Percentiles rank a stretch among this genome's conserved stretches.
Conservation (phyloP, 1,284 basidiomycete genomes). For the Fomes fomentarius region DNA sequence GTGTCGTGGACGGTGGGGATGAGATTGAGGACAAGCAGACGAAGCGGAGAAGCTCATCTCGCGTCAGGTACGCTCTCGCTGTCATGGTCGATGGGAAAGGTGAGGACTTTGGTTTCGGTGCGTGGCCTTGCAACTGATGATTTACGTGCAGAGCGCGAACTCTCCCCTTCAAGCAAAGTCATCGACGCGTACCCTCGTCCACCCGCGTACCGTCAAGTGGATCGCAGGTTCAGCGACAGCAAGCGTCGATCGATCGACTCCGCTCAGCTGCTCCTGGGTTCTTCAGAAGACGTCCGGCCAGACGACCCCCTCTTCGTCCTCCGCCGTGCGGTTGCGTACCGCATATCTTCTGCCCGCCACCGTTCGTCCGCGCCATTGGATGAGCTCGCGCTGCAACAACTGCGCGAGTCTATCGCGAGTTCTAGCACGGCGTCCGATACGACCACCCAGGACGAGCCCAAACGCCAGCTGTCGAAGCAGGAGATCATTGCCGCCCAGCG, state of each 20-base stretch:
- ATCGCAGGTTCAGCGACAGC: conserved; percentile 58
- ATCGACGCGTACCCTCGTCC: conserved; percentile 84
- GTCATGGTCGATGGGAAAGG: conserved; percentile 66
- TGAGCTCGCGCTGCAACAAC: conserved; percentile 71
- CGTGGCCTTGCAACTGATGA: conserved; percentile 6
- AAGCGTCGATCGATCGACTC: conserved; percentile 92
- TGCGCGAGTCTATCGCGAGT: conserved; percentile 63
- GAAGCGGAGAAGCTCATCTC: conserved; percentile 76
- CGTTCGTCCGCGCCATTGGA: conserved; percentile 73
- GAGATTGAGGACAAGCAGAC: conserved; percentile 92
- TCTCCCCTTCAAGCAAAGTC: conserved; percentile 77
- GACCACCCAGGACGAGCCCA: conserved; percentile 36
- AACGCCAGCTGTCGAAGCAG: conserved; percentile 66
- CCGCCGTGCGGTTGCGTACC: conserved; percentile 74
- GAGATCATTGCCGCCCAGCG: conserved; percentile 95
- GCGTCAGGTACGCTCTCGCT: conserved; percentile 82
- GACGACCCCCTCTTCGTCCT: conserved; percentile 92
- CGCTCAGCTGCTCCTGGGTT: conserved; percentile 68
- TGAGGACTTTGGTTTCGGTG: conserved; percentile 37
- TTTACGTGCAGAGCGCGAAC: conserved; percentile 63
- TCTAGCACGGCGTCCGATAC: conserved; percentile 50
- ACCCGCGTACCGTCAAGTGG: conserved; percentile 69
- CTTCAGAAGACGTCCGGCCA: conserved; percentile 72
- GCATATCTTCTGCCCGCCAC: conserved; percentile 66
- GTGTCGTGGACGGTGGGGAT: conserved; percentile 96